A percentile compares a stretch with the other conserved stretches of the same genome.
phyloP scores from a whole-genome alignment of 139 green algal genomes.

The Astrephomene gubernaculifera region DNA sequence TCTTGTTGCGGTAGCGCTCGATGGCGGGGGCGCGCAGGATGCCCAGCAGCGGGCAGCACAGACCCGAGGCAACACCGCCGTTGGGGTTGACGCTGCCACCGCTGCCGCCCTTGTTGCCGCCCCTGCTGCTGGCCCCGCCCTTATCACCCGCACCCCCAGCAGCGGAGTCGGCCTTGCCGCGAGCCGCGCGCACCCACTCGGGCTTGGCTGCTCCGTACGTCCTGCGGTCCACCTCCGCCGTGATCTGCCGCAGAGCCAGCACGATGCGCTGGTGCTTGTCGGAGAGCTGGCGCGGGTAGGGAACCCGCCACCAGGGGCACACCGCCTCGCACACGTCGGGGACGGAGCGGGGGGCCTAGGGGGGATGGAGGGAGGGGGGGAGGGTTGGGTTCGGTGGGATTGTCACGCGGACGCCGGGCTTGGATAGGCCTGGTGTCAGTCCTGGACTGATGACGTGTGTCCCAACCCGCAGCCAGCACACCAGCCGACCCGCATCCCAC shows the following conservation, averaged over 20 bases:
- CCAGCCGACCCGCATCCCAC: too few relatives aligned
- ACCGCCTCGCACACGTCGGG: constrained; percentile 50
- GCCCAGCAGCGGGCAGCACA: constrained; percentile 49
- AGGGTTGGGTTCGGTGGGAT: too few relatives aligned
- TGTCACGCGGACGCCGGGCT: too few relatives aligned
- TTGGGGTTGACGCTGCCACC: neutral
- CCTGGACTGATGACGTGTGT: too few relatives aligned
- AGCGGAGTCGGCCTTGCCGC: neutral
- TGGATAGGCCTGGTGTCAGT: too few relatives aligned
- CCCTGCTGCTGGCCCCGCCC: too few relatives aligned
- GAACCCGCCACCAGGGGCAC: constrained; percentile 54
- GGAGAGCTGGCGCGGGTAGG: constrained; percentile 62
- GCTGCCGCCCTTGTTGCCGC: too few relatives aligned
- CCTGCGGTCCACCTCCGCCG: constrained; percentile 34
- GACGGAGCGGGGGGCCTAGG: neutral
- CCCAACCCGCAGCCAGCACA: too few relatives aligned
- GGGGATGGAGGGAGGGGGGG: neutral
- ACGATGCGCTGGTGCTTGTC: constrained; percentile 50
- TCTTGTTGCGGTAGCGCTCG: constrained; percentile 63
- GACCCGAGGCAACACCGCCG: neutral
- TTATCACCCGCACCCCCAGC: too few relatives aligned
- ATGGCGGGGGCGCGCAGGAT: constrained; percentile 57
- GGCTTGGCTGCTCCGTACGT: neutral
- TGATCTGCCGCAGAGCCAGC: constrained; percentile 37
- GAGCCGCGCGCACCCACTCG: neutral